These are phyloP conservation scores for Amanita brunnescens DNA, from an alignment of 768 basidiomycete genomes.

Conservation along the genomic window DNA sequence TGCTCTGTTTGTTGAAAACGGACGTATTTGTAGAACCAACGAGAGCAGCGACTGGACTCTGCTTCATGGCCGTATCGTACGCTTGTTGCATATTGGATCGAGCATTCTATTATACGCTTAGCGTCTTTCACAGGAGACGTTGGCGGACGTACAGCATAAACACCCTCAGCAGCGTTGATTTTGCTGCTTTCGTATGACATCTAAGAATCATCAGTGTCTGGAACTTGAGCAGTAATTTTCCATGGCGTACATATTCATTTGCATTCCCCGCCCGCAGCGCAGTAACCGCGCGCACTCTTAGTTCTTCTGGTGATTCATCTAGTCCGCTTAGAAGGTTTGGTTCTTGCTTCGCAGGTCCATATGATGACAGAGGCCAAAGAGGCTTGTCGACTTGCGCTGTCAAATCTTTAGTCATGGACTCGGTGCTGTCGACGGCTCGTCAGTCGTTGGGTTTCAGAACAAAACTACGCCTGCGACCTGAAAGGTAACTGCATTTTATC, in stretches of 20 bases:
- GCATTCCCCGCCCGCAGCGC: constrained; percentile 46
- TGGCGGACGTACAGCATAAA: constrained; percentile 25
- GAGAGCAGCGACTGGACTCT: constrained; percentile 21
- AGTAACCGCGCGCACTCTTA: constrained; percentile 54
- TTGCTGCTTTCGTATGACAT: constrained; percentile 47
- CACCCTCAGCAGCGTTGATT: constrained; percentile 44
- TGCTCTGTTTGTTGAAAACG: constrained; percentile 20
- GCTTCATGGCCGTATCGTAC: constrained; percentile 43
- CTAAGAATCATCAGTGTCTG: constrained; percentile 13
- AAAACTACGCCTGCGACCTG: constrained; percentile 23
- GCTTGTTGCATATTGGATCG: constrained; percentile 39
- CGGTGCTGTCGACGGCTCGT: constrained; percentile 36
- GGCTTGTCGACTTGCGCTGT: constrained; percentile 57
- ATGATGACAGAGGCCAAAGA: constrained; percentile 70
- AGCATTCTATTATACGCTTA: constrained; percentile 28
- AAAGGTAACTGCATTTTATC: constrained; percentile 25
- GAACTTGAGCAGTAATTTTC: background rate
- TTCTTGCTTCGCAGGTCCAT: constrained; percentile 70
- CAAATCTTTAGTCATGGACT: constrained; percentile 58
- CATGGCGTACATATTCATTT: constrained; percentile 59
- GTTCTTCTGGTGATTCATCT: constrained; percentile 74
- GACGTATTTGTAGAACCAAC: constrained; percentile 13
- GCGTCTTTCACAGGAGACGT: background rate
- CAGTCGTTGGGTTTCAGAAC: background rate
- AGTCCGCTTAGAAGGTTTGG: constrained; percentile 53